Conservation (phyloP, 2,329 filamentous ascomycete genomes). For the Fusarium verrucosum region DNA sequence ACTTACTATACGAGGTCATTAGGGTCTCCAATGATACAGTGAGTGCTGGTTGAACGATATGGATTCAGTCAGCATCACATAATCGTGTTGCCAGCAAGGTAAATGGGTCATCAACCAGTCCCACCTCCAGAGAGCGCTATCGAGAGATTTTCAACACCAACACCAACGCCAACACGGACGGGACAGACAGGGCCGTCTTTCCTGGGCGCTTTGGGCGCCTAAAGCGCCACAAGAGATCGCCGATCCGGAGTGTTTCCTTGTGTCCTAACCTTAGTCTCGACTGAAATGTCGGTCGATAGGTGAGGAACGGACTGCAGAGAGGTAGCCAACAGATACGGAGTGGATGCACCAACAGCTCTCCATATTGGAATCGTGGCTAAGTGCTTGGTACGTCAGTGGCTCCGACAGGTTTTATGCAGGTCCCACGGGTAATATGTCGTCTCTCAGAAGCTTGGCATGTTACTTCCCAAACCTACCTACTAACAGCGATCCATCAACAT, state of each 20-base stretch:
- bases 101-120: constrained; percentile 14
- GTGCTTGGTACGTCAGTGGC: constrained; percentile 1
- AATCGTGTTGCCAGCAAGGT: constrained; percentile 16
- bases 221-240: constrained; percentile 23
- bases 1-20: constrained; percentile 1
- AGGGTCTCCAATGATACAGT: constrained; percentile 6
- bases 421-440: constrained; percentile 6
- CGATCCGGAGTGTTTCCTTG: constrained; percentile 18
- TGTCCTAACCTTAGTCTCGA: constrained; percentile 25
- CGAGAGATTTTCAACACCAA: constrained; percentile 16
- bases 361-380: constrained; percentile 13
- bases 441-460: constrained; percentile 11
- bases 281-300: constrained; percentile 41
- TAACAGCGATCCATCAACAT: neutral
- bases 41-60: neutral
- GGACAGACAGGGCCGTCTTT: constrained; percentile 12
- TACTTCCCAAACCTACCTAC: neutral
- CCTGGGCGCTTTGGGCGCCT: constrained; percentile 14
- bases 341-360: too few relatives aligned
- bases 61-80: neutral
- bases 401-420: constrained; percentile 12
- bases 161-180: constrained; percentile 20
- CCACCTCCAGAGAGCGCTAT: constrained; percentile 19
- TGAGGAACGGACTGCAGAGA: constrained; percentile 7
- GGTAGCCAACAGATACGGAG: neutral